A percentile compares a stretch with the other conserved stretches of the same genome.
Conservation (phyloP, 768 basidiomycete genomes). For the Hericium rajendrae region DNA sequence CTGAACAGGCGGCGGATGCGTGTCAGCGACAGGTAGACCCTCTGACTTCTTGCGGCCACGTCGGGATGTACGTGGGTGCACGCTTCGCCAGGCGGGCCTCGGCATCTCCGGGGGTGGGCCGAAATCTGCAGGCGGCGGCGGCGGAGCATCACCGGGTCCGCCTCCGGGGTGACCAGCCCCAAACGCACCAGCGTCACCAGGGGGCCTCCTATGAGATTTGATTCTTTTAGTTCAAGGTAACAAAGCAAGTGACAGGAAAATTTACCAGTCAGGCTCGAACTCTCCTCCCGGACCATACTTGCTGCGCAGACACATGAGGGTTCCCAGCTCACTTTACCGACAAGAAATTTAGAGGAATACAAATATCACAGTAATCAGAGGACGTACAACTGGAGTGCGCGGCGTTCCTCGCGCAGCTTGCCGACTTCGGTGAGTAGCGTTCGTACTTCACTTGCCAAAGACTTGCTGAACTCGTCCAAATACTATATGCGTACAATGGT, state of each 20-base stretch:
- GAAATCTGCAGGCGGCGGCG: constrained; percentile 16
- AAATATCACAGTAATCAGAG: not conserved
- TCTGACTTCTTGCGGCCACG: constrained; percentile 12
- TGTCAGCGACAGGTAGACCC: constrained; percentile 4
- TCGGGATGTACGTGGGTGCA: constrained; percentile 10
- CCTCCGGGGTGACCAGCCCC: constrained; percentile 6
- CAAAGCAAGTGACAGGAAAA: not conserved
- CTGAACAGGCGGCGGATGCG: constrained; percentile 1
- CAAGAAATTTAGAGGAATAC: not conserved
- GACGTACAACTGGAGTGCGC: constrained; percentile 69
- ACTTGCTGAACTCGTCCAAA: constrained; percentile 81
- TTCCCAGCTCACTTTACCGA: constrained; percentile 60
- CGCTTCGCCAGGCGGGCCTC: constrained; percentile 15
- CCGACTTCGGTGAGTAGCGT: constrained; percentile 80
- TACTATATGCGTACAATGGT: constrained; percentile 36
- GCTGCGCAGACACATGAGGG: constrained; percentile 55
- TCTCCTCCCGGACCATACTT: constrained; percentile 82
- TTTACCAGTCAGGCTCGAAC: constrained; percentile 73
- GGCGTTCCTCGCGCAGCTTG: constrained; percentile 69
- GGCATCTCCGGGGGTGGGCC: constrained; percentile 12
- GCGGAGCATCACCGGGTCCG: constrained; percentile 8
- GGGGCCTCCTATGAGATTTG: constrained; percentile 26
- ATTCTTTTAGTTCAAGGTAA: constrained; percentile 15
- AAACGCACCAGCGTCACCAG: constrained; percentile 20
- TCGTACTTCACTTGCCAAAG: constrained; percentile 73